Conservation (phyloP, 495 filamentous ascomycete species). For the Hypomontagnella monticulosa region DNA sequence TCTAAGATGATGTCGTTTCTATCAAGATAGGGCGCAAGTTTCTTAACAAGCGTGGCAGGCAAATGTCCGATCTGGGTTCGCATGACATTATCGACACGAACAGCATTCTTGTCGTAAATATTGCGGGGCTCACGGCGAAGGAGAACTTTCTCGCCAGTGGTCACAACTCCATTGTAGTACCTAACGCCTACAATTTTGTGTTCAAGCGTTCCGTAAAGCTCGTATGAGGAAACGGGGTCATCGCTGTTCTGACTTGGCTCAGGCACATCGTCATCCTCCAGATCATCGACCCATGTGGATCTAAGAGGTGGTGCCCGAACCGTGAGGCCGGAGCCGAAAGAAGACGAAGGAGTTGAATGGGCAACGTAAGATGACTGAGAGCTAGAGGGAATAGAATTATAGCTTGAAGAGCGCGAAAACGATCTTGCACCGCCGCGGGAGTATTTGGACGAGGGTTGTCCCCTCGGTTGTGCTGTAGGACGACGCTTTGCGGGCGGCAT, state of each 20-base stretch:
- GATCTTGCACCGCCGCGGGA: constrained; percentile 39
- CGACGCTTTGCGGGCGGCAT: constrained; percentile 29
- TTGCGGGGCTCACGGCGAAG: constrained; percentile 76
- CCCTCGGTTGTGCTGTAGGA: background rate
- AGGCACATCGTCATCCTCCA: constrained; percentile 55
- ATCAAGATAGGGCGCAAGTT: constrained; percentile 76
- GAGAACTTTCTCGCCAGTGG: constrained; percentile 74
- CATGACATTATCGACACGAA: constrained; percentile 83
- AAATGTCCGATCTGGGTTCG: constrained; percentile 84
- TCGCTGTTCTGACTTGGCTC: constrained; percentile 63
- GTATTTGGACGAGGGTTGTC: constrained; percentile 24
- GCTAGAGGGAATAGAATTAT: constrained; percentile 12
- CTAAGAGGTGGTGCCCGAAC: constrained; percentile 22
- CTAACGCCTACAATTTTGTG: constrained; percentile 83
- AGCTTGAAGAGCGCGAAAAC: constrained; percentile 18
- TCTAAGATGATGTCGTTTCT: constrained; percentile 66
- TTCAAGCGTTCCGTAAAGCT: constrained; percentile 51
- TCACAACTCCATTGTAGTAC: constrained; percentile 79
- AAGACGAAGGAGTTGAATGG: constrained; percentile 22
- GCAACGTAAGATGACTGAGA: constrained; percentile 23
- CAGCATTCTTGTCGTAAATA: constrained; percentile 78
- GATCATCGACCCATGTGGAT: constrained; percentile 36
- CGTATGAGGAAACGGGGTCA: constrained; percentile 34
- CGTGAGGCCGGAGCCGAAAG: constrained; percentile 24
- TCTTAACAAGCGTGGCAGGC: constrained; percentile 68